Evolutionary conservation across 1,284 basidiomycete species (phyloP).

Genomic region (Abortiporus biennis): DNA sequence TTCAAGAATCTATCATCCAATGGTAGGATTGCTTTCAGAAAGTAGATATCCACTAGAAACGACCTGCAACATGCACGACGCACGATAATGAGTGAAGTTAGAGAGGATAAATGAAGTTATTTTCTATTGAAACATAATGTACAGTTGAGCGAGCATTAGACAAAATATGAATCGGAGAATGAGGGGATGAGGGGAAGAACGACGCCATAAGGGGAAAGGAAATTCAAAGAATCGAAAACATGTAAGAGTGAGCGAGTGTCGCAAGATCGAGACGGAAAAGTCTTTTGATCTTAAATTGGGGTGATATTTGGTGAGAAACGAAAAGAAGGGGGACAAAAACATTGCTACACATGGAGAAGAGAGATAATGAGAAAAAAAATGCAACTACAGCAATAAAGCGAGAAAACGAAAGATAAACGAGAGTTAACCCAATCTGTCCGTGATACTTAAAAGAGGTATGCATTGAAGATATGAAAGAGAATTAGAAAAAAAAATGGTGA

Average conservation of each 20-base stretch:
- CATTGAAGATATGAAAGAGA: neutral
- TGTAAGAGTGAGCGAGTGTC: neutral
- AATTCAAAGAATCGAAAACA: neutral
- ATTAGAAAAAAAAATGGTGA: neutral
- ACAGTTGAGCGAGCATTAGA: neutral
- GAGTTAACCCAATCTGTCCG: neutral
- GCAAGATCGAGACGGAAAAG: constrained; percentile 1
- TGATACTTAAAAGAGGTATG: neutral
- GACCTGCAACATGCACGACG: too few relatives aligned
- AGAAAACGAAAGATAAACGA: neutral
- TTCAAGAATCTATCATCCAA: too few relatives aligned
- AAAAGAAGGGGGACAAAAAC: neutral
- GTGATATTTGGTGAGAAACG: neutral
- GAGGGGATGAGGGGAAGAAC: neutral
- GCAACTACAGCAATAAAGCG: neutral
- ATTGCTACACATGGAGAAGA: neutral
- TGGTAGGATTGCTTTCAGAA: too few relatives aligned
- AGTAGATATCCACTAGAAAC: too few relatives aligned
- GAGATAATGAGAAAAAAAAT: neutral
- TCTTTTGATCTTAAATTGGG: neutral
- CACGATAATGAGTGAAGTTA: too few relatives aligned
- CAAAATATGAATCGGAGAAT: neutral
- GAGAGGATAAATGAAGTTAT: too few relatives aligned
- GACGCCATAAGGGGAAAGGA: neutral
- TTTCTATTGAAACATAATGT: neutral